Evolutionary conservation across 2,329 filamentous ascomycete genomes (phyloP).

Genomic region (Fusarium continuum): DNA sequence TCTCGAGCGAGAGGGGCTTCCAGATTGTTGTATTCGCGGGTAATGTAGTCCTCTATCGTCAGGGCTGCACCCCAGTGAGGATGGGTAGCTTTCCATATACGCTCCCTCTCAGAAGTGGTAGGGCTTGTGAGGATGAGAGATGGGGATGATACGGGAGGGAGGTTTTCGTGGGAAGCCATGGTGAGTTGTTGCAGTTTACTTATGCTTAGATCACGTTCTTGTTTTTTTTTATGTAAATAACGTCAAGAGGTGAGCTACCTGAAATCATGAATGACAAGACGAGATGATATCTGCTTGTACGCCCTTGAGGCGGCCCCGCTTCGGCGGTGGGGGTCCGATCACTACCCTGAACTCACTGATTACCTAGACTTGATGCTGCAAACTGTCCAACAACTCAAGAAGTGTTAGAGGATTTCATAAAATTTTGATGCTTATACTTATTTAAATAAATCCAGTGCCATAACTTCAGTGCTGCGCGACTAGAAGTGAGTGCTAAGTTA

Average conservation of each 20-base stretch:
- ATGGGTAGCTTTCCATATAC: slow-evolving; percentile 65
- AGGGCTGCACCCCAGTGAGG: slow-evolving; percentile 68
- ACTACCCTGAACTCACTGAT: slow-evolving; percentile 26
- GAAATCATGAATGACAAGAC: slow-evolving; percentile 5
- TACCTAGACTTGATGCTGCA: slow-evolving; percentile 15
- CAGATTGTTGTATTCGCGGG: slow-evolving; percentile 66
- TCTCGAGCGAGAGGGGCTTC: slow-evolving; percentile 66
- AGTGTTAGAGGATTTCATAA: neutral
- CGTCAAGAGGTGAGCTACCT: neutral
- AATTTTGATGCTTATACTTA: neutral
- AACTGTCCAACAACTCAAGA: neutral
- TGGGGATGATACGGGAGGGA: slow-evolving; percentile 38
- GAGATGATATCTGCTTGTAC: neutral
- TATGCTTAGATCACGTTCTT: neutral
- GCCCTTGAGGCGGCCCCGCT: slow-evolving; percentile 21
- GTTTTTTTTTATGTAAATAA: neutral
- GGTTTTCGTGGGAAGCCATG: slow-evolving; percentile 35
- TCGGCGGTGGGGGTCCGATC: slow-evolving; percentile 4
- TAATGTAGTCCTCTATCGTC: slow-evolving; percentile 63
- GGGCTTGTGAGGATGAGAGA: slow-evolving; percentile 60
- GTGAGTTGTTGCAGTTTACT: neutral
- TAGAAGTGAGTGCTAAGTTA: no score
- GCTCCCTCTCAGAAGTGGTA: slow-evolving; percentile 62
- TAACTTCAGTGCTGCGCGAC: no score
- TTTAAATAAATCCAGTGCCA: no score